Percentiles rank a stretch among this genome's conserved stretches.
These are phyloP conservation scores for Boletus eberwhitei DNA, from an alignment of 768 basidiomycete genomes.

Conservation along the genomic window DNA sequence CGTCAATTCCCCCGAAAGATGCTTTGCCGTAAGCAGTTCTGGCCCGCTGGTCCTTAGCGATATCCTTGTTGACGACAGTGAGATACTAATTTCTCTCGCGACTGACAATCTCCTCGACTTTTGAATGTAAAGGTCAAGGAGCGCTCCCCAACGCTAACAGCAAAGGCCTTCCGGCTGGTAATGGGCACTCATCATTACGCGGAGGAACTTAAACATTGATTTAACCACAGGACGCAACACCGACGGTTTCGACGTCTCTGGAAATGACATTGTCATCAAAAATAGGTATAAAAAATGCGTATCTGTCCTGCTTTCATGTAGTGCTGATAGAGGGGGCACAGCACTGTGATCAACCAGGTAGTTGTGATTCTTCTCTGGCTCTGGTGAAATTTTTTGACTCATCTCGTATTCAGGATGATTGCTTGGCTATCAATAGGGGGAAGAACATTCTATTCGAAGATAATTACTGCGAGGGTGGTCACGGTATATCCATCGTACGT, in stretches of 20 bases:
- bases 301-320: background rate
- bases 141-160: slow-evolving; percentile 51
- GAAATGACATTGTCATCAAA: slow-evolving; percentile 35
- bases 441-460: slow-evolving; percentile 45
- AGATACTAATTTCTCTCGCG: slow-evolving; percentile 11
- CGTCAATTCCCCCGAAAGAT: slow-evolving; percentile 39
- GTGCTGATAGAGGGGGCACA: background rate
- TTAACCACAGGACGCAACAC: slow-evolving; percentile 40
- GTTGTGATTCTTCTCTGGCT: background rate
- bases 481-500: slow-evolving; percentile 56
- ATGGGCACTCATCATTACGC: background rate
- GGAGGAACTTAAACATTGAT: background rate
- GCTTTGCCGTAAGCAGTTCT: slow-evolving; percentile 29
- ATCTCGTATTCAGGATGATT: slow-evolving; percentile 50
- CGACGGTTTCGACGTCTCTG: slow-evolving; percentile 47
- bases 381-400: background rate
- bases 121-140: slow-evolving; percentile 43
- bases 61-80: slow-evolving; percentile 56
- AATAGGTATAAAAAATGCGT: slow-evolving; percentile 13
- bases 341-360: slow-evolving; percentile 28
- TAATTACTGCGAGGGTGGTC: slow-evolving; percentile 56
- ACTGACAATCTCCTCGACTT: background rate
- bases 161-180: slow-evolving; percentile 46
- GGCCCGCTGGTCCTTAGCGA: slow-evolving; percentile 40
- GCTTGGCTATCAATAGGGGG: slow-evolving; percentile 50